phyloP scores from a whole-genome alignment of 2,329 filamentous ascomycete genomes.

The Fusarium sp. region DNA sequence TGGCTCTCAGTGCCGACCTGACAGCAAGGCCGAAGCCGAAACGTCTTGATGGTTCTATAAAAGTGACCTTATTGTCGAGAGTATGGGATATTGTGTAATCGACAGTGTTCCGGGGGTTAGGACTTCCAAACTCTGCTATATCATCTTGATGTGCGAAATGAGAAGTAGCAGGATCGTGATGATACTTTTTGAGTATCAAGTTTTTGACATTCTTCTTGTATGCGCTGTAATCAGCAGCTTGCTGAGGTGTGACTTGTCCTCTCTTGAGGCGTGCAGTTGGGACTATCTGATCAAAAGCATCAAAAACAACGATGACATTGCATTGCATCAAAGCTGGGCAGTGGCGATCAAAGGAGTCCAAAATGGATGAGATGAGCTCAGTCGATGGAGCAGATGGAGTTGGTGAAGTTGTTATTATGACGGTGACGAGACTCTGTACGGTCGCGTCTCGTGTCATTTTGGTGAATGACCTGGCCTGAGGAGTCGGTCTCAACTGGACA shows the following conservation, averaged over 20 bases:
- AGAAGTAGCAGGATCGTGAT: neutral
- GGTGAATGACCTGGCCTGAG: too few relatives aligned
- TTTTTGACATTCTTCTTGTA: conserved; percentile 64
- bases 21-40: conserved; percentile 68
- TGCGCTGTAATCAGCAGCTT: conserved; percentile 56
- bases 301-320: conserved; percentile 64
- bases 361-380: conserved; percentile 62
- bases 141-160: conserved; percentile 39
- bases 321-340: conserved; percentile 59
- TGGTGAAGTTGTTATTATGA: conserved; percentile 67
- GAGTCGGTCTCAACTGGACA: neutral
- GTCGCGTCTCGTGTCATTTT: conserved; percentile 23
- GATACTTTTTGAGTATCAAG: conserved; percentile 50
- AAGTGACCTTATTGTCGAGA: conserved; percentile 56
- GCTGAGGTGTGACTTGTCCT: conserved; percentile 63
- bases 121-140: conserved; percentile 63
- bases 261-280: conserved; percentile 63
- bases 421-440: conserved; percentile 41
- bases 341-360: conserved; percentile 60
- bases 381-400: conserved; percentile 67
- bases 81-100: conserved; percentile 54
- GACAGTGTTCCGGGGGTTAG: conserved; percentile 53
- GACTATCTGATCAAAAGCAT: conserved; percentile 64
- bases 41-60: conserved; percentile 63
- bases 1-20: conserved; percentile 62